Base-by-base conservation (phyloP, 345 rosid genomes). In the Trapa incisa region DNA sequence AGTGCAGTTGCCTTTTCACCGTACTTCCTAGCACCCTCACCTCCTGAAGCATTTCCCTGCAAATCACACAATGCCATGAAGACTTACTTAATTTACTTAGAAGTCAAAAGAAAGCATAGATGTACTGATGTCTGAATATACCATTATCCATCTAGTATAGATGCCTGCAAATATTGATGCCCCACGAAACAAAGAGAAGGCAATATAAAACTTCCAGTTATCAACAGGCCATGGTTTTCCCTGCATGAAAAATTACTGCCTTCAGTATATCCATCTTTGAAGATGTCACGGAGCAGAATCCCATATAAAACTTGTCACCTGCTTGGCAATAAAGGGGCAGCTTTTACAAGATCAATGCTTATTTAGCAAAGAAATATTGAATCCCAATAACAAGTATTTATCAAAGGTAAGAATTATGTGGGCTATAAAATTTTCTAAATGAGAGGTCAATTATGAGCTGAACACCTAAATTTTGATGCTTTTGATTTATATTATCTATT, bases 1-100 rank as follows among this genome's bases (percentile, higher is more conserved):
- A 94, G 79, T 53, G 66, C 79, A 75, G 78, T 83, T 66, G 96
- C 90, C 65, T 74, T 83, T 68, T 17, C 48, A 63, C 95, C 97
- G 16, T 81, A 72, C 72, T 81, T 56, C 37, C 66, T 82, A 6
- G 99, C 99, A 68, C 97, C 91, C 68, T 83, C 88, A 76, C 97
- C 99, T 38, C 91, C 99, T 12, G 97, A 80, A 56, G 99, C 97
- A 81, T 91, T 90, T 64, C 99, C 99, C 99, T 94, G 75, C 68
- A 80, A 61, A 41, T 65, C 67, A 65, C 2, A 16, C 13, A n/a
- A 64, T 39, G 35, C 4, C 65, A 62, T 41, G 6, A 65, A 37
- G 67, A 15, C 53, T 10, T 58, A 58, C 14, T 29, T n/a, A 1
- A 15, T n/a, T 32, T 32, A 29, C 15, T 58, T 32, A 33, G 63